A percentile compares a stretch with the other conserved stretches of the same genome.
Evolutionary conservation across 1,284 basidiomycete genomes (phyloP).

Genomic region (Fistulina hepatica): DNA sequence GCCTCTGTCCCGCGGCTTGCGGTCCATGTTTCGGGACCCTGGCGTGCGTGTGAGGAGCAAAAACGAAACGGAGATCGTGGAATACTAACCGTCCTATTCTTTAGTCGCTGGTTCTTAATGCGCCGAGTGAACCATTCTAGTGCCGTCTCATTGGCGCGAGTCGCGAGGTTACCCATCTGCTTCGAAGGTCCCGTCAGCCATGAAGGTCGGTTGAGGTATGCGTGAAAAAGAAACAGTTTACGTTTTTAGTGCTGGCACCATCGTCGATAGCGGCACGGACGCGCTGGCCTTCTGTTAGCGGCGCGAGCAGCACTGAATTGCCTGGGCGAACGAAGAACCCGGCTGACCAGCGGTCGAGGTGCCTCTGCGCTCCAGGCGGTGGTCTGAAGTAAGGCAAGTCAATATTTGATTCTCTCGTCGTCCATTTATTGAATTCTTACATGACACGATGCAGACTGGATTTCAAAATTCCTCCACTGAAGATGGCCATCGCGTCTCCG

Average conservation of each 20-base stretch:
- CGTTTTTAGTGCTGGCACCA: no score
- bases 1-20: constrained; percentile 19
- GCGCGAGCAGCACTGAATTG: constrained; percentile 34
- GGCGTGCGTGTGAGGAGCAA: constrained; percentile 7
- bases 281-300: constrained; percentile 39
- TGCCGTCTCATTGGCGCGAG: no score
- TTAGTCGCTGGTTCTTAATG: constrained; percentile 32
- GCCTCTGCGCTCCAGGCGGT: constrained; percentile 30
- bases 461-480: constrained; percentile 47
- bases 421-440: no score
- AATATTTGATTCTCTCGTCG: no score
- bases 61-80: background rate
- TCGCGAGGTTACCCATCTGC: no score
- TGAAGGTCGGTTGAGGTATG: no score
- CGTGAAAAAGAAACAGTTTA: no score
- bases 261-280: constrained; percentile 32
- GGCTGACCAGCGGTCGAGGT: constrained; percentile 42
- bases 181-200: no score
- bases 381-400: no score
- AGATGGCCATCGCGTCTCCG: constrained; percentile 46
- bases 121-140: constrained; percentile 33
- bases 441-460: constrained; percentile 46
- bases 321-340: constrained; percentile 55
- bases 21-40: constrained; percentile 21
- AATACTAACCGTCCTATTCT: constrained; percentile 32